Evolutionary conservation across 2,329 filamentous ascomycete genomes (phyloP), one percentile per base, ranked within the genome.

Genomic region (Trichoderma sp.): DNA sequence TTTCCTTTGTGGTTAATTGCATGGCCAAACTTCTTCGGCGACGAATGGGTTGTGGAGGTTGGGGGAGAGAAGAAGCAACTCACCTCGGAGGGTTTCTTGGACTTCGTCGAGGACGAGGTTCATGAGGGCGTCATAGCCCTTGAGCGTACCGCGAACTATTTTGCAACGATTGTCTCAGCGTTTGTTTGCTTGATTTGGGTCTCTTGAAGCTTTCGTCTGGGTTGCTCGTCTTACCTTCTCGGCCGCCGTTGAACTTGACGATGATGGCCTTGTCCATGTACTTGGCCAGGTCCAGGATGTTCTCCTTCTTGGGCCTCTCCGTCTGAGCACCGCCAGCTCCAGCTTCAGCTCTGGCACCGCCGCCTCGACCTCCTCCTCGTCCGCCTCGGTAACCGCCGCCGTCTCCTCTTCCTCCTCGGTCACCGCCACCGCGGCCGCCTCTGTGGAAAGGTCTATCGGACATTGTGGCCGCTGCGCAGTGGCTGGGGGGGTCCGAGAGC

Each of bases 91-190:
- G 59, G 91, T 87, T 80, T 99, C 96, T 79, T 96, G 90, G 64
- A 97, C 95, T 74, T 98, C 92, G 77, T 98, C 96, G 68, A 99
- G 85, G 31, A 99, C 96, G 71, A 99, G 86, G 79, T 99, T 99
- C 94, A 98, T 98, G 71, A 99, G 86, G 75, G 96, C 94, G 79
- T 99, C 96, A 80, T 94, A 98, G 72, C 96, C 96, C 81, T 98
- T 98, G 53, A 99, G 85, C 1, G 89, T 93, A 64, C 96, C 96
- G 62, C 89, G 91, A 68, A 97, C 95, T 97, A 76, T 68, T 40
- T 68, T 40, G 3, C 10, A 1, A 13, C 3, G 1, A 19, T 7
- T 19, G 5, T 5, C 16, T 29, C 58, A 19, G 40, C 29, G 4
- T 40, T 35, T 19, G 60, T 31, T 14, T 14, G 1, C 29, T 8